Evolutionary conservation across 202 grass and related monocot genomes (phyloP), one percentile per base, ranked within the genome.

Genomic region (Setaria italica): DNA sequence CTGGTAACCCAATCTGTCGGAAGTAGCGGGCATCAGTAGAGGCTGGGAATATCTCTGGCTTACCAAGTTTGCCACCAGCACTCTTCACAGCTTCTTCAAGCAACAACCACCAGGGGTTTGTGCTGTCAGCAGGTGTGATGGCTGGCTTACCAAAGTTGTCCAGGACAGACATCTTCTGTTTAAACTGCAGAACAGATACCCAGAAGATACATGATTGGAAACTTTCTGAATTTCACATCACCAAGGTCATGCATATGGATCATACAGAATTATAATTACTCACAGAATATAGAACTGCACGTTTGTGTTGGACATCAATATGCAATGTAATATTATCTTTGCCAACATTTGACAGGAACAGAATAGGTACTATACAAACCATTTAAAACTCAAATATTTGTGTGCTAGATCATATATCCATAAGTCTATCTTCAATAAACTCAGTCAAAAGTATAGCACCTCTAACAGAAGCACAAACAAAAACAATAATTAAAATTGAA

Each of bases 21-120:
- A 94, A 99, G 77, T 90, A 96, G 30, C 93, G 90, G 78, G 93
- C 82, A 87, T 99, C 96, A 2, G 96, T 99, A 46, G 93, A 91
- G 17, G 96, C 96, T 2, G 91, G 91, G 71, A 99, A 96, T 78
- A 99, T 86, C 83, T 99, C 96, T 0, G 93, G 96, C 63, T 91
- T 99, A 62, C 79, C 77, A 84, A 99, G 88, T 90, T 94, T 95
- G 20, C 90, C 93, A 62, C 91, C 86, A 16, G 88, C 91, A 68
- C 83, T 91, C 84, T 85, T 94, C 45, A 99, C 84, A 45, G 93
- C 91, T 91, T 92, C 86, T 83, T 85, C 91, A 11, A 99, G 82
- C 68, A 91, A 35, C 51, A 11, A 21, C 90, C 93, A 99, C 96
- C 96, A 99, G 49, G 88, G 88, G 79, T 99, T 99, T 21, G 93